Conservation (phyloP, 2,329 filamentous ascomycete genomes). For the Pseudogymnoascus sp. region DNA sequence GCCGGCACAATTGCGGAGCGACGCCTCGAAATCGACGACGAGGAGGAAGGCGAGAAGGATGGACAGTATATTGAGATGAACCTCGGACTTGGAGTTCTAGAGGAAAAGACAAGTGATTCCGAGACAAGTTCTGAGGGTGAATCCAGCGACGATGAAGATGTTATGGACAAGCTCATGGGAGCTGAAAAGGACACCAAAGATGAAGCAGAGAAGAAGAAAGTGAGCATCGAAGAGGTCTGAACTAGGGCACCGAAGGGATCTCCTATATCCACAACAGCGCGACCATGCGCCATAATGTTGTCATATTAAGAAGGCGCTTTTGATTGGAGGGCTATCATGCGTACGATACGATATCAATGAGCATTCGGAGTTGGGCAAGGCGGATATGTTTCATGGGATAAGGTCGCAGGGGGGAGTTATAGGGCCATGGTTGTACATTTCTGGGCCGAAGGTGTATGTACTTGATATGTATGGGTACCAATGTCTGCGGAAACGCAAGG, state of each 20-base stretch:
- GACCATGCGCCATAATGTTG: background rate
- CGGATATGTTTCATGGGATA: background rate
- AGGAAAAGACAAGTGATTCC: conserved; percentile 16
- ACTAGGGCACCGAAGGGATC: background rate
- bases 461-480: background rate
- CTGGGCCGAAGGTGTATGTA: background rate
- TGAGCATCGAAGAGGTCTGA: conserved; percentile 4
- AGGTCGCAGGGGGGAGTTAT: background rate
- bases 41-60: conserved; percentile 3
- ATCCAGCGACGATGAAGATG: conserved; percentile 6
- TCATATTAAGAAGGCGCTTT: background rate
- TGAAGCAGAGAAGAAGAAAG: conserved; percentile 1
- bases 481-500: background rate
- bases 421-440: background rate
- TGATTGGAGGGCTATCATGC: background rate
- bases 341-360: conserved; percentile 5
- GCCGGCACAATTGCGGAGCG: conserved; percentile 13
- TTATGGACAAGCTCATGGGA: conserved; percentile 12
- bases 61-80: conserved; percentile 18
- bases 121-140: conserved; percentile 11
- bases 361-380: background rate
- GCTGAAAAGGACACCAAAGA: conserved; percentile 2
- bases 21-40: conserved; percentile 11
- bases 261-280: background rate
- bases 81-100: conserved; percentile 19